Evolutionary conservation across 2,329 filamentous ascomycete species (phyloP).

Genomic region (Venturia oleaginea): DNA sequence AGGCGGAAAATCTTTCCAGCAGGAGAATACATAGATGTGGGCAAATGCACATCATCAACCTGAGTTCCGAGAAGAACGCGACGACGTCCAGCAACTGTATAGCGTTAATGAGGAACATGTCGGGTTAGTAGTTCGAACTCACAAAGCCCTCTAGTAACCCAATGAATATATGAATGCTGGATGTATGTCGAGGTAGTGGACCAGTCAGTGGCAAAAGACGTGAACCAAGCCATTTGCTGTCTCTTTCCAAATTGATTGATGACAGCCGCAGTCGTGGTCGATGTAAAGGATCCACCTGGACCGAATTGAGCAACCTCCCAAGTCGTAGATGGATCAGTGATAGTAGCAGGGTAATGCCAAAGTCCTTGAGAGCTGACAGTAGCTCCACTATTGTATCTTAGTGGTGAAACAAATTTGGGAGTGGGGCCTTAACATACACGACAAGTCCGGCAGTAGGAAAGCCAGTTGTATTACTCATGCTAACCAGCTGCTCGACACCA

Average conservation of each 20-base stretch:
- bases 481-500: conserved; percentile 42
- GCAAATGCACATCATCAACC: conserved; percentile 49
- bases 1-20: conserved; percentile 36
- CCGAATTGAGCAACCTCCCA: conserved; percentile 42
- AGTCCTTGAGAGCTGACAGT: conserved; percentile 41
- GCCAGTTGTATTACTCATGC: conserved; percentile 39
- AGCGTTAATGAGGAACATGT: not conserved
- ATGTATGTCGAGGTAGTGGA: conserved; percentile 43
- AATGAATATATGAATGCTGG: conserved; percentile 49
- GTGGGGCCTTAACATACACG: not conserved
- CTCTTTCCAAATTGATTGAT: conserved; percentile 45
- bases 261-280: conserved; percentile 40
- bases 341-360: conserved; percentile 46
- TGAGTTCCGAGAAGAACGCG: conserved; percentile 43
- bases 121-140: not conserved
- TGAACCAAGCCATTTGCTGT: conserved; percentile 50
- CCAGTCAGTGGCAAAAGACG: conserved; percentile 37
- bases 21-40: conserved; percentile 27
- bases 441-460: conserved; percentile 46
- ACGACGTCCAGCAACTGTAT: conserved; percentile 37
- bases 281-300: conserved; percentile 26
- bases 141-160: conserved; percentile 44
- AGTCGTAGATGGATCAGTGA: conserved; percentile 40
- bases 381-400: conserved; percentile 26
- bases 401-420: not conserved